phyloP scores from a whole-genome alignment of 331 rosid species.

The Saraca asoca region DNA sequence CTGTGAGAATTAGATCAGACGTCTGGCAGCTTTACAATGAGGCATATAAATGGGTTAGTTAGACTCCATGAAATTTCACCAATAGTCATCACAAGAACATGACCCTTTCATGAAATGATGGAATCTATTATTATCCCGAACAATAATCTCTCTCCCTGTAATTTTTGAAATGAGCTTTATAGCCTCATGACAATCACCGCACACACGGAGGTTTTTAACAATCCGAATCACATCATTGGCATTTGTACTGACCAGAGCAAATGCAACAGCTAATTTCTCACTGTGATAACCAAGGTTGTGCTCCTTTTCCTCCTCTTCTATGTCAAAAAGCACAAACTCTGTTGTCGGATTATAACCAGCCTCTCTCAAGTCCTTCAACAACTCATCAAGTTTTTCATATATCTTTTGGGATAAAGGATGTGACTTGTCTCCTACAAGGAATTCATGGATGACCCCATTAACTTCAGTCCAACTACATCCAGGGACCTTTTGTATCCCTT shows the following conservation, averaged over 20 bases:
- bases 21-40: too few relatives aligned
- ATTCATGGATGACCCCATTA: slow-evolving; percentile 52
- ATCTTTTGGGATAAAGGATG: slow-evolving; percentile 55
- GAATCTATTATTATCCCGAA: slow-evolving; percentile 56
- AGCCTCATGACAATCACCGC: slow-evolving; percentile 61
- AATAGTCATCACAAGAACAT: slow-evolving; percentile 60
- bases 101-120: slow-evolving; percentile 51
- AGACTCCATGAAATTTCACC: slow-evolving; percentile 33
- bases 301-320: slow-evolving; percentile 65
- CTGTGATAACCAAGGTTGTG: slow-evolving; percentile 57
- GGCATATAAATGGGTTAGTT: too few relatives aligned
- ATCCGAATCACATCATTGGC: slow-evolving; percentile 50
- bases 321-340: slow-evolving; percentile 55
- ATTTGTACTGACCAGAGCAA: slow-evolving; percentile 47
- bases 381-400: slow-evolving; percentile 54
- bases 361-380: slow-evolving; percentile 51
- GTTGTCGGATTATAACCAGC: slow-evolving; percentile 55
- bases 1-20: background rate
- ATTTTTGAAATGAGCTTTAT: slow-evolving; percentile 54
- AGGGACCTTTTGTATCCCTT: slow-evolving; percentile 50
- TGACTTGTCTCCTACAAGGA: slow-evolving; percentile 60
- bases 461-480: slow-evolving; percentile 65
- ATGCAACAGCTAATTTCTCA: slow-evolving; percentile 62
- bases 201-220: slow-evolving; percentile 58
- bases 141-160: slow-evolving; percentile 45